Evolutionary conservation across 176 grass and related monocot species (phyloP).

Genomic region (Triticum dicoccoides): DNA sequence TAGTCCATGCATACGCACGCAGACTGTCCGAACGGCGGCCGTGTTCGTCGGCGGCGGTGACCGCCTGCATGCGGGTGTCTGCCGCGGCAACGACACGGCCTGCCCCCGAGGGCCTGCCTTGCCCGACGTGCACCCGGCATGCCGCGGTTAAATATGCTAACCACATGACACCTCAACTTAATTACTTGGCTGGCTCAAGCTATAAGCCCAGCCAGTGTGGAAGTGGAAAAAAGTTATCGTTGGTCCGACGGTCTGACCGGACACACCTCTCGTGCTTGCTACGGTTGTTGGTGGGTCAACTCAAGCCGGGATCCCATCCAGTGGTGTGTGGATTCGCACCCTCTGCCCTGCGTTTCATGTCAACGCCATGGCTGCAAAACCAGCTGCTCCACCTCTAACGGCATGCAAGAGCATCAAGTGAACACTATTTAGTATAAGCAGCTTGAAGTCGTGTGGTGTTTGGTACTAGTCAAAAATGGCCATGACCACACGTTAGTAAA

Average conservation of each 20-base stretch:
- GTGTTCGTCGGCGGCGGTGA: slow-evolving; percentile 8
- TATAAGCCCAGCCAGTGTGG: no score
- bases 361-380: background rate
- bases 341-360: background rate
- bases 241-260: no score
- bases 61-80: slow-evolving; percentile 5
- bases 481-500: background rate
- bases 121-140: background rate
- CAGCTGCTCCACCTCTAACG: background rate
- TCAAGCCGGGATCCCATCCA: background rate
- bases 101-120: background rate
- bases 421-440: no score
- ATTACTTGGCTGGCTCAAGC: background rate
- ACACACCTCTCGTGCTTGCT: background rate
- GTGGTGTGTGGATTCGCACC: background rate
- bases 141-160: background rate
- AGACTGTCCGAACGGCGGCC: background rate
- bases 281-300: background rate
- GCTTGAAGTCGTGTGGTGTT: background rate
- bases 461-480: slow-evolving; percentile 11
- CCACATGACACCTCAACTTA: background rate
- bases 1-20: background rate
- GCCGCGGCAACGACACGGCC: slow-evolving; percentile 20
- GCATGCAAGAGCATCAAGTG: background rate
- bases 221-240: background rate